A percentile compares a stretch with the other conserved stretches of the same genome.
These are phyloP conservation scores for Lizanozyma gosingica DNA, from an alignment of 1,139 yeast species.

Conservation along the genomic window DNA sequence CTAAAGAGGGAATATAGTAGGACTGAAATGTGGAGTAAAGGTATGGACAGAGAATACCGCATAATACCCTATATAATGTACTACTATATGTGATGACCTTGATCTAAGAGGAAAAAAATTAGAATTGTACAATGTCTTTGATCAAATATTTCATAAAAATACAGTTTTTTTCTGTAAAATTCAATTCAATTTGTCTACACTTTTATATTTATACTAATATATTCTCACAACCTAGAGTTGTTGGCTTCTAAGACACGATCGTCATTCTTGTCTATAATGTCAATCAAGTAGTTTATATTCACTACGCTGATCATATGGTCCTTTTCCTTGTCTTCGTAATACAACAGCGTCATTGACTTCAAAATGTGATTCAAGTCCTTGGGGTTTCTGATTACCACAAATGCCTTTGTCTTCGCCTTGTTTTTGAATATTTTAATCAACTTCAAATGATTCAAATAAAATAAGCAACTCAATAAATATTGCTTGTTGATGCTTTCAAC, in stretches of 20 bases:
- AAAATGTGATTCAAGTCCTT: slow-evolving; percentile 23
- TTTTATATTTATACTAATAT: too few species aligned
- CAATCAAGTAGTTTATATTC: slow-evolving; percentile 26
- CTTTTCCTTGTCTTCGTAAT: slow-evolving; percentile 3
- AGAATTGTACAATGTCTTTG: too few species aligned
- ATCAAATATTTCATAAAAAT: too few species aligned
- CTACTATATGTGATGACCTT: too few species aligned
- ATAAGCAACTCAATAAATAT: slow-evolving; percentile 33
- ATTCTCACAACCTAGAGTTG: too few species aligned
- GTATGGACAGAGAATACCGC: too few species aligned
- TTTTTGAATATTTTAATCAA: slow-evolving; percentile 32
- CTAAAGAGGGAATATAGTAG: too few species aligned
- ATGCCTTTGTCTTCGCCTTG: slow-evolving; percentile 35
- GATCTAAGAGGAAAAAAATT: too few species aligned
- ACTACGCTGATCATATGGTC: slow-evolving; percentile 10
- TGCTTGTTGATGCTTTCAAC: slow-evolving; percentile 37
- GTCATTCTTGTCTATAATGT: slow-evolving; percentile 28
- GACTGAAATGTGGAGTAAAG: too few species aligned
- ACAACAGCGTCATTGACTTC: slow-evolving; percentile 19
- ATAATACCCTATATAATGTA: too few species aligned
- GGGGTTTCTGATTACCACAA: slow-evolving; percentile 23
- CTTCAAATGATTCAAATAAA: slow-evolving; percentile 28
- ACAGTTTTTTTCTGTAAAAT: too few species aligned
- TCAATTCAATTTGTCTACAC: too few species aligned
- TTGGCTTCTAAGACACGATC: slow-evolving; percentile 11